Base-by-base conservation (phyloP, 768 basidiomycete species). In the Chalciporus piperatus region DNA sequence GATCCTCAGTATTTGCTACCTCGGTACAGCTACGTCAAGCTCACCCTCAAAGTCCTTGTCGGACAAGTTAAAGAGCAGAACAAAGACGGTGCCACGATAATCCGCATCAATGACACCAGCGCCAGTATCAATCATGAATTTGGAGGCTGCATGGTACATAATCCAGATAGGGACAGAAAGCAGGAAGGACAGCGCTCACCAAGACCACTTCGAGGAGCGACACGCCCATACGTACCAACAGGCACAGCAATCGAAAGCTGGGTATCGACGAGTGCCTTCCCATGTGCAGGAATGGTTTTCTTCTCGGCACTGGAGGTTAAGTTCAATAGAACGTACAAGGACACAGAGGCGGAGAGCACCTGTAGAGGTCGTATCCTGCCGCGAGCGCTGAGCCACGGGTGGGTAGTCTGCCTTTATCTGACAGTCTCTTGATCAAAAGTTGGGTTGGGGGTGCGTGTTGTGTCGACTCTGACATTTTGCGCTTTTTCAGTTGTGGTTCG, bases 91-190 rank as follows among this genome's bases (percentile, higher is more conserved):
- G 19, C 97, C 97, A 47, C 97, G 80, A 70, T 99, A 98, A 68
- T 99, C 97, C 7, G 92, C 91, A 57, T 99, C 97, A 45, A 99
- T 82, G 7, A 99, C 97, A 19, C 96, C 97, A 11, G 97, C 97
- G 2, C 97, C 97, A 1, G 96, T 98, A 65, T 95, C 91, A 52
- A 98, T 98, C 84, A 92, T 93, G 69, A 92, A 94, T 66, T 99
- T 99, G 14, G 90, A 89, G 17, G 97, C 97, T 97, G 56, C 16
- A 55, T 38, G 14, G 52, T 25, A 43, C 23, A 48, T 20, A 16
- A 46, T 23, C 48, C 8, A 45, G 43, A 38, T 33, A 30, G 19
- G 48, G 4, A 17, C 47, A 40, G 27, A 20, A n/a, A 42, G 28
- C 44, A 28, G 13, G 38, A 6, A 13, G 13, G 30, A 4, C 27